phyloP scores from a whole-genome alignment of 108 stramenopile species.

The Pseudonitzschia multiseries region DNA sequence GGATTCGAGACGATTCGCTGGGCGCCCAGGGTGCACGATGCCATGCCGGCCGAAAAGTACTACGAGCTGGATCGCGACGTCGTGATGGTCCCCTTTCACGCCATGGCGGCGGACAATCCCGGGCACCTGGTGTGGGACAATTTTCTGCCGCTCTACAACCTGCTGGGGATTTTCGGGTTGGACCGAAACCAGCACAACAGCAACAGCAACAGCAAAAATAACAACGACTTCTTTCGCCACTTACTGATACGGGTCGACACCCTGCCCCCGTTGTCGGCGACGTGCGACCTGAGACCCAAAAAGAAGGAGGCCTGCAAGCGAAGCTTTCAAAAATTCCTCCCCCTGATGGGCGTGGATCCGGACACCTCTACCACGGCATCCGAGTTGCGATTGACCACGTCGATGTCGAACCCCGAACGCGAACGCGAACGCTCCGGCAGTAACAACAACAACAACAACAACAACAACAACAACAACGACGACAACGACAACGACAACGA shows the following conservation, averaged over 20 bases:
- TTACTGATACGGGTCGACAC: conserved; percentile 35
- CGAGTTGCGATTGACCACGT: neutral
- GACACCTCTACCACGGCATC: conserved; percentile 30
- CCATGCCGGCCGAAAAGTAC: neutral
- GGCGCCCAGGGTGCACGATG: conserved; percentile 30
- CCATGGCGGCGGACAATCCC: conserved; percentile 50
- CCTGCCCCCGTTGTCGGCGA: conserved; percentile 22
- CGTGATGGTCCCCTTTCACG: conserved; percentile 57
- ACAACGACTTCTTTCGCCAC: conserved; percentile 1
- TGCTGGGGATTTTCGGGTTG: conserved; percentile 46
- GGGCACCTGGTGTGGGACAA: conserved; percentile 68
- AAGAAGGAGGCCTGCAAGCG: conserved; percentile 30
- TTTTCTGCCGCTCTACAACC: conserved; percentile 49
- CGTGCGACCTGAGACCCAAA: conserved; percentile 34
- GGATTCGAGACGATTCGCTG: conserved; percentile 40
- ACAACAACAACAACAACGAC: neutral
- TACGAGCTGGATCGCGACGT: conserved; percentile 33
- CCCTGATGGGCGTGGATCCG: conserved; percentile 42
- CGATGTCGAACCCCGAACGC: too few relatives aligned
- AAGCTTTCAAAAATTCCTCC: conserved; percentile 45
- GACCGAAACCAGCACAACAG: neutral
- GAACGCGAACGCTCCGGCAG: neutral
- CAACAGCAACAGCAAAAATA: neutral
- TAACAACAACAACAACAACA: neutral
- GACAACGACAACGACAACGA: neutral